These are phyloP conservation scores for Cyberlindnera japonica DNA, from an alignment of 805 yeast genomes.

Conservation along the genomic window DNA sequence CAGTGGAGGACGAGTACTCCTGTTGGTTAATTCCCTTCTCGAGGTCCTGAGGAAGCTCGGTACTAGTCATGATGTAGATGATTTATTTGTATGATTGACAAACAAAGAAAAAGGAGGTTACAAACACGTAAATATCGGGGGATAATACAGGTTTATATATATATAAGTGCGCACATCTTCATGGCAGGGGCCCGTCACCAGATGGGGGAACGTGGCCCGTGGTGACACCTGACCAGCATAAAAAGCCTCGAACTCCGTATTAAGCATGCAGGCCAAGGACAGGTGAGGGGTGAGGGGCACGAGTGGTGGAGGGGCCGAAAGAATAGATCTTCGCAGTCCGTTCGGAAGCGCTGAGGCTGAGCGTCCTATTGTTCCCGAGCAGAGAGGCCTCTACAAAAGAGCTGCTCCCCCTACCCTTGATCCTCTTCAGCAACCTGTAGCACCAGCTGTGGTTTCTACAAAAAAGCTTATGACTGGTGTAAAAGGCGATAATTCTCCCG, in stretches of 20 bases:
- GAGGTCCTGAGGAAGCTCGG: conserved; percentile 14
- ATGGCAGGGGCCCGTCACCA: too few species aligned
- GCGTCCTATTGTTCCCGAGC: too few species aligned
- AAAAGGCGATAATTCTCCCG: too few species aligned
- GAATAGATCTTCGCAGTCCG: too few species aligned
- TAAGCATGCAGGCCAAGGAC: neutral
- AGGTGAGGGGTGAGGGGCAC: conserved; percentile 1
- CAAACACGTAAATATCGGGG: neutral
- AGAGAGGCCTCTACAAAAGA: too few species aligned
- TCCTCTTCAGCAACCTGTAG: too few species aligned
- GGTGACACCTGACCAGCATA: neutral
- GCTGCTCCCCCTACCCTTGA: too few species aligned
- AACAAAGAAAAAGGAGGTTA: neutral
- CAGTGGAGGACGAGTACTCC: conserved; percentile 20
- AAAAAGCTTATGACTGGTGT: too few species aligned
- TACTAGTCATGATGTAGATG: neutral
- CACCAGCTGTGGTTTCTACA: too few species aligned
- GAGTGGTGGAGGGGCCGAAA: too few species aligned
- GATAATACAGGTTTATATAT: neutral
- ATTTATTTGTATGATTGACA: neutral
- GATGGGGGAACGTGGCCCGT: neutral
- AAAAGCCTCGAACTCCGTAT: neutral
- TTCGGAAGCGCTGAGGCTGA: too few species aligned
- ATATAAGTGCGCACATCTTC: too few species aligned
- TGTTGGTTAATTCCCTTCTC: conserved; percentile 19